These are phyloP conservation scores for Prunus kanzakura DNA, from an alignment of 306 rosid species.

Conservation along the genomic window DNA sequence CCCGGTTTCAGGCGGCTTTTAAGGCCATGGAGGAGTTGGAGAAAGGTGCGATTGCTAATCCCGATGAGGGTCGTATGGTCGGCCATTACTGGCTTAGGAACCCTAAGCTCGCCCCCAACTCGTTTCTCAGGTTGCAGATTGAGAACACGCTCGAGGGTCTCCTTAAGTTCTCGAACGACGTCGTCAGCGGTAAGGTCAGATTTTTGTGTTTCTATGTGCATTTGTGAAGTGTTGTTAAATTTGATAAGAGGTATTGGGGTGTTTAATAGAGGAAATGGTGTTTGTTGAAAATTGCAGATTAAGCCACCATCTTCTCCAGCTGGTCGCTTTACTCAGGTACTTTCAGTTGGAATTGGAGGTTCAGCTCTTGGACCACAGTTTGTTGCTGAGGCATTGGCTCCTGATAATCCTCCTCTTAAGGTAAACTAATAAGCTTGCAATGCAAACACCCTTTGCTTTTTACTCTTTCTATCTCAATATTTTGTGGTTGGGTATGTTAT, in stretches of 20 bases:
- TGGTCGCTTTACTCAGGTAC: slow-evolving; percentile 81
- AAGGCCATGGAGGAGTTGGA: slow-evolving; percentile 80
- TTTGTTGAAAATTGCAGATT: slow-evolving; percentile 49
- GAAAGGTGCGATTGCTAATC: slow-evolving; percentile 89
- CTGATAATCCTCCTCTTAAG: slow-evolving; percentile 97
- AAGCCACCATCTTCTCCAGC: slow-evolving; percentile 71
- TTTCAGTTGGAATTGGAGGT: slow-evolving; percentile 96
- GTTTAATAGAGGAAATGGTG: slow-evolving; percentile 4
- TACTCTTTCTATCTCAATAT: too few species aligned
- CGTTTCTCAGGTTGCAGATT: slow-evolving; percentile 61
- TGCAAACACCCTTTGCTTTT: not conserved
- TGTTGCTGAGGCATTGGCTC: slow-evolving; percentile 98
- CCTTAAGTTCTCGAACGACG: slow-evolving; percentile 57
- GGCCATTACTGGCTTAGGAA: slow-evolving; percentile 96
- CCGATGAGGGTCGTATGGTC: slow-evolving; percentile 97
- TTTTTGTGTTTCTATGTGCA: not conserved
- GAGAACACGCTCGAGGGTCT: slow-evolving; percentile 61
- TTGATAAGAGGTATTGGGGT: not conserved
- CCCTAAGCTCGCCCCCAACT: slow-evolving; percentile 66
- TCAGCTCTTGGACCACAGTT: slow-evolving; percentile 99
- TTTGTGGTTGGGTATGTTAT: too few species aligned
- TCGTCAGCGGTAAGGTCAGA: slow-evolving; percentile 95
- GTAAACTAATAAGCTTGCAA: slow-evolving; percentile 27
- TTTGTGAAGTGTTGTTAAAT: not conserved
- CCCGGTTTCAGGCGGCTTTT: slow-evolving; percentile 61